A percentile compares a stretch with the other conserved stretches of the same genome.
These are phyloP conservation scores for Pisolithus thermaeus DNA, from an alignment of 1,284 basidiomycete genomes.

Conservation along the genomic window DNA sequence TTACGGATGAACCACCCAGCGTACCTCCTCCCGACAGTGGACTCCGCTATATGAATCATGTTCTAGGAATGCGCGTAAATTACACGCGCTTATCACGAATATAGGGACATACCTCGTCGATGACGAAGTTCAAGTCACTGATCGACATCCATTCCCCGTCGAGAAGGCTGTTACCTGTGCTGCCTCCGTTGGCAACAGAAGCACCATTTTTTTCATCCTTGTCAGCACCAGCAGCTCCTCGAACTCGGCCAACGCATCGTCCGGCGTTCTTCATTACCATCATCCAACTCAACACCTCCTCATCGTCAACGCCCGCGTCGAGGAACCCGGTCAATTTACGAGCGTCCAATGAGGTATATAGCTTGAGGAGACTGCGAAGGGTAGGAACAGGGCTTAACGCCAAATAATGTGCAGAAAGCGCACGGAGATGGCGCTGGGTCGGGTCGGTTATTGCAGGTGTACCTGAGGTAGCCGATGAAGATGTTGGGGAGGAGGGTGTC, in stretches of 20 bases:
- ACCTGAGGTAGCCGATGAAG: conserved; percentile 11
- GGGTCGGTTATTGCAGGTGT: conserved; percentile 53
- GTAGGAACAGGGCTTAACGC: conserved; percentile 81
- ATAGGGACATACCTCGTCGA: conserved; percentile 68
- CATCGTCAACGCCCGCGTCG: conserved; percentile 71
- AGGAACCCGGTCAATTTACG: conserved; percentile 90
- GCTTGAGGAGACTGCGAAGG: conserved; percentile 86
- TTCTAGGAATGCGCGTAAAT: conserved; percentile 44
- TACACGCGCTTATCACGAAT: background rate
- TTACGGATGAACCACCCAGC: conserved; percentile 98
- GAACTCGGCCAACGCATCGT: conserved; percentile 59
- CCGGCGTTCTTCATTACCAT: conserved; percentile 94
- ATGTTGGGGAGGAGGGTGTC: conserved; percentile 23
- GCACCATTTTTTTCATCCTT: conserved; percentile 21
- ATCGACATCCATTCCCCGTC: conserved; percentile 86
- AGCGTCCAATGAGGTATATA: conserved; percentile 92
- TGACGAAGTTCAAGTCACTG: conserved; percentile 93
- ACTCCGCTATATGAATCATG: conserved; percentile 95
- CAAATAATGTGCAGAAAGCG: conserved; percentile 60
- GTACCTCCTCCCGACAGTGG: conserved; percentile 86
- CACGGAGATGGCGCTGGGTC: conserved; percentile 72
- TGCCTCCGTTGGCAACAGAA: conserved; percentile 8
- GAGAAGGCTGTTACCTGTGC: conserved; percentile 52
- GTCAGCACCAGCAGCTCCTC: conserved; percentile 13
- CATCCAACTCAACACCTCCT: conserved; percentile 92